Percentiles rank a stretch among this genome's conserved stretches.
Evolutionary conservation across 768 basidiomycete genomes (phyloP).

Genomic region (Leucocoprinus leucothites): DNA sequence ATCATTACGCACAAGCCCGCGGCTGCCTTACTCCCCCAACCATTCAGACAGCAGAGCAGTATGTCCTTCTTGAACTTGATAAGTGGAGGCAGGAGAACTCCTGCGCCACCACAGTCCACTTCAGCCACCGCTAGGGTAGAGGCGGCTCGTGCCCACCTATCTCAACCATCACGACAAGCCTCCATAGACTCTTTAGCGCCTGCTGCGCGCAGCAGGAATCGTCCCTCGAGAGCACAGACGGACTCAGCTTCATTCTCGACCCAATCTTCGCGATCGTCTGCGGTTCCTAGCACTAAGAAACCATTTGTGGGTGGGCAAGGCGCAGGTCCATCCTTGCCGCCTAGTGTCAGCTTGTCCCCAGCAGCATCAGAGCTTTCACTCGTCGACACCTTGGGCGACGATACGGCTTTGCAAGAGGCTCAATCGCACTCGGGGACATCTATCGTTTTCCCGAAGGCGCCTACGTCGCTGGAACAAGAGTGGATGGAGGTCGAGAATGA

Average conservation of each 20-base stretch:
- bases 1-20: neutral
- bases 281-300: neutral
- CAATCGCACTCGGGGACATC: neutral
- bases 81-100: neutral
- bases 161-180: neutral
- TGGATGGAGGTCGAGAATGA: conserved; percentile 8
- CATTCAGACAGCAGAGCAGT: neutral
- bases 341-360: neutral
- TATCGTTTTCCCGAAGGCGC: neutral
- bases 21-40: neutral
- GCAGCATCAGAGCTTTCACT: conserved; percentile 1
- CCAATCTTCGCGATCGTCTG: neutral
- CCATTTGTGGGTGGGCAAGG: neutral
- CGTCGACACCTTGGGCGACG: neutral
- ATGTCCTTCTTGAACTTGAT: conserved; percentile 9
- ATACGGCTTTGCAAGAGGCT: neutral
- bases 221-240: neutral
- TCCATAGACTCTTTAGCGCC: conserved; percentile 4
- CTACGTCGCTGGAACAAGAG: conserved; percentile 10
- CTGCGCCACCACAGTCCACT: neutral
- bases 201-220: neutral
- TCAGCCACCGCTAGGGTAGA: conserved; percentile 4
- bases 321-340: no score
- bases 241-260: neutral
- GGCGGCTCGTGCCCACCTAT: conserved; percentile 6